Base-by-base conservation (phyloP, 148 eudicot species). In the Selenicereus undatus region DNA sequence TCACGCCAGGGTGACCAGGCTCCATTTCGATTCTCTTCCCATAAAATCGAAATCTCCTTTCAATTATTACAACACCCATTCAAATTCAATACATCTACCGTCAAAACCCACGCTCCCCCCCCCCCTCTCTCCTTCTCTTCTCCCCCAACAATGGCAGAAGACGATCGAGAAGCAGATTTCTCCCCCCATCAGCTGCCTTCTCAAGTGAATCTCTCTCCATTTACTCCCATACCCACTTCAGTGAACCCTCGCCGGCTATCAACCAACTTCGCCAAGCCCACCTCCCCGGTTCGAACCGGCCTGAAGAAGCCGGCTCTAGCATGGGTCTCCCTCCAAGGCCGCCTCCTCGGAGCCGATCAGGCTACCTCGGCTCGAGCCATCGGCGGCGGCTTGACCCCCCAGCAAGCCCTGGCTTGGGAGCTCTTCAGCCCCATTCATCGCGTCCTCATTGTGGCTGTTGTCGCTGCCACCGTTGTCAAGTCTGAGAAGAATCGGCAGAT, bases 401-500 rank as follows among this genome's bases (percentile, higher is more conserved):
- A 85, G n/a, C 88, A 93, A 80, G 93, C 93, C 0, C 79, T 91
- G 43, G 90, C 90, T 52, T 95, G 97, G 98, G 93, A 90, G 76
- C 87, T 95, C 17, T 93, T 95, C 39, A 91, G 84, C 78, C 98
- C 98, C 6, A 88, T 95, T 71, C 94, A 95, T 5, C 84, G 98
- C 71, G 85, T 93, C 75, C 80, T 95, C 6, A 81, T 90, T 17
- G 94, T 93, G 11, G 96, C 96, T 4, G 88, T 91, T 11, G 88
- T 89, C 1, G 97, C 97, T 11, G 92, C 88, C 16, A 97, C 98
- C 0, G 87, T 86, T 0, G 86, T 84, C 7, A 85, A 88, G 16
- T 88, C 85, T n/a, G 84, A 84, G 76, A 93, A 90, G 84, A 84
- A 89, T 84, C 85, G 82, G 22, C 78, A 89, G 89, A 90, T 95